phyloP scores from a whole-genome alignment of 2,329 filamentous ascomycete species.

The Epichloe glyceriae region DNA sequence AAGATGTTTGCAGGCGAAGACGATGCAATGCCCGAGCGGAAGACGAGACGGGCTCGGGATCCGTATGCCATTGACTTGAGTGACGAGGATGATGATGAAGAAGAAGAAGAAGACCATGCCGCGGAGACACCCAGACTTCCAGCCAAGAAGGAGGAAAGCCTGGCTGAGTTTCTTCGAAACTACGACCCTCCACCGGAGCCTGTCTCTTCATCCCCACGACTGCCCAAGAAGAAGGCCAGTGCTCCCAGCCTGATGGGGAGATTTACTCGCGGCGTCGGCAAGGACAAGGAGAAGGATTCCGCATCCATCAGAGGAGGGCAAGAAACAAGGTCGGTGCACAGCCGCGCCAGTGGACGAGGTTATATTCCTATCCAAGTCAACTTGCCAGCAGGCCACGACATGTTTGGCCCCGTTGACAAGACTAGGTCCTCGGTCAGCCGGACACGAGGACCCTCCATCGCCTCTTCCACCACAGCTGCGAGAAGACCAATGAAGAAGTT shows the following conservation, averaged over 20 bases:
- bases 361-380: slow-evolving; percentile 42
- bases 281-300: slow-evolving; percentile 11
- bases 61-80: slow-evolving; percentile 86
- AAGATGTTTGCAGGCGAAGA: slow-evolving; percentile 36
- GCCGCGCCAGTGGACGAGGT: slow-evolving; percentile 23
- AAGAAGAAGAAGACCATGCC: slow-evolving; percentile 37
- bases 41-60: slow-evolving; percentile 66
- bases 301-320: slow-evolving; percentile 13
- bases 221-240: slow-evolving; percentile 51
- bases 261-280: slow-evolving; percentile 28
- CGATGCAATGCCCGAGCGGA: slow-evolving; percentile 53
- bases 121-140: slow-evolving; percentile 25
- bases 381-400: slow-evolving; percentile 32
- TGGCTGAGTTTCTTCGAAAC: slow-evolving; percentile 62
- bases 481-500: slow-evolving; percentile 44
- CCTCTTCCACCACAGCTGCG: slow-evolving; percentile 16
- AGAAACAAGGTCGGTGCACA: slow-evolving; percentile 22
- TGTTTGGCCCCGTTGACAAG: slow-evolving; percentile 21
- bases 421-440: slow-evolving; percentile 4
- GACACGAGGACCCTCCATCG: slow-evolving; percentile 12
- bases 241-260: slow-evolving; percentile 49
- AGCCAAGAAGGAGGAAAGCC: slow-evolving; percentile 46
- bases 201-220: slow-evolving; percentile 17
- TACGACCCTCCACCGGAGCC: slow-evolving; percentile 50
- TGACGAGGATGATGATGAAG: slow-evolving; percentile 44